These are phyloP conservation scores for Narthecium ossifragum DNA, from an alignment of 106 monocot species.

Conservation along the genomic window DNA sequence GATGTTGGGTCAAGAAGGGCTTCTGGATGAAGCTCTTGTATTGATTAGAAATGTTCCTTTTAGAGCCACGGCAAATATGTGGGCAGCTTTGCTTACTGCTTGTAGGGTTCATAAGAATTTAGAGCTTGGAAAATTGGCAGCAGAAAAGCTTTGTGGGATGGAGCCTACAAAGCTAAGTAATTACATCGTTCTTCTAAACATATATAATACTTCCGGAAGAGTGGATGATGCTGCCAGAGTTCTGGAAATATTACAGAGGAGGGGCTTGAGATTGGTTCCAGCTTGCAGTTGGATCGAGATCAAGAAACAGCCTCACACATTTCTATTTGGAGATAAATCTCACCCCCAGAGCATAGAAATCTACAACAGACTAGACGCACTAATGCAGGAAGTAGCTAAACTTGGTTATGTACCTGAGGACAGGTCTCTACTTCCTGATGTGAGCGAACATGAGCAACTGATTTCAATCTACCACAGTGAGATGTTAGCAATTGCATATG, in stretches of 20 bases:
- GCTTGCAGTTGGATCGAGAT: slow-evolving; percentile 88
- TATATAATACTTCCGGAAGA: slow-evolving; percentile 51
- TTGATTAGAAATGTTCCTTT: slow-evolving; percentile 72
- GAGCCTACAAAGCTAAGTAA: slow-evolving; percentile 76
- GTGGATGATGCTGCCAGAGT: slow-evolving; percentile 50
- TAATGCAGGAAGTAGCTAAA: slow-evolving; percentile 52
- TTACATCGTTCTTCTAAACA: slow-evolving; percentile 75
- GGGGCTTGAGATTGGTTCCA: slow-evolving; percentile 46
- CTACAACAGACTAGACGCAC: slow-evolving; percentile 46
- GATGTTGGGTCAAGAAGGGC: slow-evolving; percentile 75
- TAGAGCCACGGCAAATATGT: slow-evolving; percentile 70
- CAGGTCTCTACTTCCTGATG: slow-evolving; percentile 57
- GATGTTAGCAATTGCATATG: slow-evolving; percentile 74
- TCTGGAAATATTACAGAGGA: slow-evolving; percentile 41
- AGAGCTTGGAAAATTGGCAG: slow-evolving; percentile 72
- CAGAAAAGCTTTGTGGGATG: slow-evolving; percentile 70
- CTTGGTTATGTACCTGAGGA: slow-evolving; percentile 41
- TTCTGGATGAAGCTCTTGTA: slow-evolving; percentile 56
- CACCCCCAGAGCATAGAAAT: slow-evolving; percentile 53
- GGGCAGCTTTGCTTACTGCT: slow-evolving; percentile 92
- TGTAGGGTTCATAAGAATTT: slow-evolving; percentile 73
- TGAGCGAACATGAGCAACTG: slow-evolving; percentile 41
- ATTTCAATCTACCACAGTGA: slow-evolving; percentile 54
- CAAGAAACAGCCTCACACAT: slow-evolving; percentile 54
- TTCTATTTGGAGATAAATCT: slow-evolving; percentile 66